These are phyloP conservation scores for Thinopyrum obtusiflorum DNA, from an alignment of 202 grass and related monocot species.

Conservation along the genomic window DNA sequence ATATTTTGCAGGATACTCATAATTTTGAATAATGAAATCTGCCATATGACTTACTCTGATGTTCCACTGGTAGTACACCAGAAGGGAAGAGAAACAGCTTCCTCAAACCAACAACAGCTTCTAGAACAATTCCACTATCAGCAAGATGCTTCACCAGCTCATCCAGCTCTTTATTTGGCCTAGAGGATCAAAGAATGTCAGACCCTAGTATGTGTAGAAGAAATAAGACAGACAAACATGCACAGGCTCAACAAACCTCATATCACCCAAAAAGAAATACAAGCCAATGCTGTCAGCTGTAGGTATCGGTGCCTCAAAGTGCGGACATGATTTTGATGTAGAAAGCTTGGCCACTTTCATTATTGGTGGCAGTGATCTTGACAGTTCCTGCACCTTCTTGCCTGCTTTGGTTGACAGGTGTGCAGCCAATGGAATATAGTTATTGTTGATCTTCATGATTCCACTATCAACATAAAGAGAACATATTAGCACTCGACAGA, in stretches of 20 bases:
- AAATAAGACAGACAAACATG: constrained; percentile 14
- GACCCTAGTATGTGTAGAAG: constrained; percentile 19
- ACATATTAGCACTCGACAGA: constrained; percentile 14
- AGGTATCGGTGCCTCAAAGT: constrained; percentile 38
- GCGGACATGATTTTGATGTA: constrained; percentile 52
- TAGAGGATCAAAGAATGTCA: constrained; percentile 39
- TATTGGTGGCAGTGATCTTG: constrained; percentile 48
- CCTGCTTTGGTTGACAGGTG: constrained; percentile 58
- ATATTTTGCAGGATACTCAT: background rate
- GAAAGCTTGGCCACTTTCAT: constrained; percentile 41
- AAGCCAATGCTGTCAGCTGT: constrained; percentile 57
- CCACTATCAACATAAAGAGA: constrained; percentile 51
- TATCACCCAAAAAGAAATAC: constrained; percentile 66
- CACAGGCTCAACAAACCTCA: constrained; percentile 37
- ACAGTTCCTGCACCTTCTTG: constrained; percentile 47
- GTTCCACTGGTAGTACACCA: constrained; percentile 48
- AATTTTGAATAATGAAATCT: constrained; percentile 15
- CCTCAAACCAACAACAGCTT: constrained; percentile 45
- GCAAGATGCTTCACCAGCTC: constrained; percentile 46
- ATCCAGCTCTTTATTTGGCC: constrained; percentile 53
- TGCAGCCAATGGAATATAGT: constrained; percentile 54
- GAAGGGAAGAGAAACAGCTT: constrained; percentile 70
- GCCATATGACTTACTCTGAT: constrained; percentile 48
- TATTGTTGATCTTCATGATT: constrained; percentile 49
- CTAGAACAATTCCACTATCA: constrained; percentile 45